phyloP scores from a whole-genome alignment of 139 green algal genomes.

The Edaphochlamys debaryana region DNA sequence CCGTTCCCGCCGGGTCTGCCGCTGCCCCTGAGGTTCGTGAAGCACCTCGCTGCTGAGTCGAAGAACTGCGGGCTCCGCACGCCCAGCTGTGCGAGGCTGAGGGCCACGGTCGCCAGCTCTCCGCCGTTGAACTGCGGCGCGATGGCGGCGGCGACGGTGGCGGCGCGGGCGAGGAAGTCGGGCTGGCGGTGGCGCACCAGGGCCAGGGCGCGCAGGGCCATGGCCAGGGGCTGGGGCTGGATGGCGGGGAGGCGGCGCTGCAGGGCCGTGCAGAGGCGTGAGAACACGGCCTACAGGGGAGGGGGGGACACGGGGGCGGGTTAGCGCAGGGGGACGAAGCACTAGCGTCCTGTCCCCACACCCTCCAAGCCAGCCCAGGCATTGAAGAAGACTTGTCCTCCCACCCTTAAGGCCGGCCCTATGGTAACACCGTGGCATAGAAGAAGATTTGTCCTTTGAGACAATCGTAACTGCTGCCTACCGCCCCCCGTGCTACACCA shows the following conservation, averaged over 20 bases:
- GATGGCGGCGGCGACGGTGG: constrained; percentile 6
- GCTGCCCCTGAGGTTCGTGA: constrained; percentile 2
- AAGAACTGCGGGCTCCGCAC: constrained; percentile 10
- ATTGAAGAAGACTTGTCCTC: too few relatives aligned
- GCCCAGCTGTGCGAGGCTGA: constrained; percentile 1
- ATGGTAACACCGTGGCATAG: too few relatives aligned
- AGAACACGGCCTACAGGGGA: background rate
- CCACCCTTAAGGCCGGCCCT: too few relatives aligned
- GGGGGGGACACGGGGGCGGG: background rate
- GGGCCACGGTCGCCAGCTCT: background rate
- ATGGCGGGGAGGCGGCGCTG: background rate
- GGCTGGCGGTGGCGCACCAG: constrained; percentile 1
- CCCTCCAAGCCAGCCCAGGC: too few relatives aligned
- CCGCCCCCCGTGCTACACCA: too few relatives aligned
- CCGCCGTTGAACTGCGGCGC: background rate
- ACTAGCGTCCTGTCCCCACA: too few relatives aligned
- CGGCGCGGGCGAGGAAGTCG: background rate
- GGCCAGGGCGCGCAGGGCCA: constrained; percentile 30
- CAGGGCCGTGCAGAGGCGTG: constrained; percentile 14
- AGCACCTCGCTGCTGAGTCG: background rate
- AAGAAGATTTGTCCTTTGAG: too few relatives aligned
- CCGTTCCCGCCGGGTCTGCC: too few relatives aligned
- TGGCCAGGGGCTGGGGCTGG: constrained; percentile 7
- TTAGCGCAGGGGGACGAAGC: background rate
- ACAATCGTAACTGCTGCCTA: too few relatives aligned